Percentiles rank a stretch among this genome's conserved stretches.
Evolutionary conservation across 2,329 filamentous ascomycete species (phyloP).

Genomic region (Calonectria honghensis): DNA sequence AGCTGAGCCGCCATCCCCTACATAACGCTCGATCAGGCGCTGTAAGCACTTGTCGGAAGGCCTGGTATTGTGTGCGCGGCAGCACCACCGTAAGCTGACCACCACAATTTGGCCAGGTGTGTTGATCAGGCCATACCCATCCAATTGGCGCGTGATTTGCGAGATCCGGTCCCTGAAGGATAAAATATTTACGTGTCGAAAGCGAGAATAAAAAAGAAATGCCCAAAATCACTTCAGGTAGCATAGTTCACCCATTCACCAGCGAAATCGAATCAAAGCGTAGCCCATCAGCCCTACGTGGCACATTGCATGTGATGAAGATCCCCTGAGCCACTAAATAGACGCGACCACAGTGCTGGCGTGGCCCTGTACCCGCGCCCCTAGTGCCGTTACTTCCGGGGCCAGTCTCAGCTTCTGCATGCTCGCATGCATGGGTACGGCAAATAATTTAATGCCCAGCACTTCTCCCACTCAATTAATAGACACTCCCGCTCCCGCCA

Average conservation of each 20-base stretch:
- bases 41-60: constrained; percentile 1
- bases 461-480: constrained; percentile 35
- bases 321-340: constrained; percentile 19
- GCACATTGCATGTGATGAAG: not conserved
- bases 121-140: not conserved
- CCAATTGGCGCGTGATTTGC: not conserved
- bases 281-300: constrained; percentile 1
- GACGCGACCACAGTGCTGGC: constrained; percentile 14
- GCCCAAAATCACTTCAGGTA: not conserved
- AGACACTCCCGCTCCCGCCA: constrained; percentile 33
- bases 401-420: not conserved
- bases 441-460: constrained; percentile 14
- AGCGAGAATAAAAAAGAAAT: not conserved
- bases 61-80: not conserved
- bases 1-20: not conserved
- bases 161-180: not conserved
- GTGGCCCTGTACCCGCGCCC: not conserved
- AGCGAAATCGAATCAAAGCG: not conserved
- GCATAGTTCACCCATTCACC: not conserved
- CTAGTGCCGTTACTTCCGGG: constrained; percentile 29
- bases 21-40: not conserved
- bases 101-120: constrained; percentile 14
- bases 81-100: not conserved
- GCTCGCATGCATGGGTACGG: not conserved
- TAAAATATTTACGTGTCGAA: not conserved